Percentiles rank a stretch among this genome's conserved stretches.
Evolutionary conservation across 495 filamentous ascomycete genomes (phyloP).

Genomic region (Lasiosphaeris hirsuta): DNA sequence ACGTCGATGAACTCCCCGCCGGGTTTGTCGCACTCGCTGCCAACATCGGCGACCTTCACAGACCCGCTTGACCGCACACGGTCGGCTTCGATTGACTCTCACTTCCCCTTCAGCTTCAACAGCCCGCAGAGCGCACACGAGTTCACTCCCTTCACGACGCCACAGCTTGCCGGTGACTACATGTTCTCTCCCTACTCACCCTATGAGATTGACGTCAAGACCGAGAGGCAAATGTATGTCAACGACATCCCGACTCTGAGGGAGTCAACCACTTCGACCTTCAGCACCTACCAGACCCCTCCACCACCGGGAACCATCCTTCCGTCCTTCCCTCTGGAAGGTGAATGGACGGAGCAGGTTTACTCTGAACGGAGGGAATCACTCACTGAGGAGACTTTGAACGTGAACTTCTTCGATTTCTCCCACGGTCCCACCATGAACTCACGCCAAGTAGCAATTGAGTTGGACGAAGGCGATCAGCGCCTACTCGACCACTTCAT

Average conservation of each 20-base stretch:
- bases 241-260: slow-evolving; percentile 80
- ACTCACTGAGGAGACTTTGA: slow-evolving; percentile 61
- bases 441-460: slow-evolving; percentile 66
- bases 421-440: slow-evolving; percentile 53
- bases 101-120: slow-evolving; percentile 72
- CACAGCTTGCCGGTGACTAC: slow-evolving; percentile 46
- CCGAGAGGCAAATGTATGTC: slow-evolving; percentile 90
- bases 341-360: slow-evolving; percentile 74
- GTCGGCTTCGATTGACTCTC: slow-evolving; percentile 74
- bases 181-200: slow-evolving; percentile 60
- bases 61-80: slow-evolving; percentile 68
- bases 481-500: slow-evolving; percentile 90
- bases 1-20: slow-evolving; percentile 63
- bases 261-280: slow-evolving; percentile 82
- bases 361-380: slow-evolving; percentile 64
- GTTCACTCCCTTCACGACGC: slow-evolving; percentile 59
- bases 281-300: slow-evolving; percentile 79
- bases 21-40: slow-evolving; percentile 75
- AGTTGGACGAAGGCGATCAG: slow-evolving; percentile 85
- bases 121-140: slow-evolving; percentile 56
- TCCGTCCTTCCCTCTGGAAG: slow-evolving; percentile 60
- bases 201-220: slow-evolving; percentile 94
- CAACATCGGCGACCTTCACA: slow-evolving; percentile 75
- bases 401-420: slow-evolving; percentile 76
- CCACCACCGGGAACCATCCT: slow-evolving; percentile 60